Conservation (phyloP, 306 rosid genomes). For the Cicer pinnatifidum region DNA sequence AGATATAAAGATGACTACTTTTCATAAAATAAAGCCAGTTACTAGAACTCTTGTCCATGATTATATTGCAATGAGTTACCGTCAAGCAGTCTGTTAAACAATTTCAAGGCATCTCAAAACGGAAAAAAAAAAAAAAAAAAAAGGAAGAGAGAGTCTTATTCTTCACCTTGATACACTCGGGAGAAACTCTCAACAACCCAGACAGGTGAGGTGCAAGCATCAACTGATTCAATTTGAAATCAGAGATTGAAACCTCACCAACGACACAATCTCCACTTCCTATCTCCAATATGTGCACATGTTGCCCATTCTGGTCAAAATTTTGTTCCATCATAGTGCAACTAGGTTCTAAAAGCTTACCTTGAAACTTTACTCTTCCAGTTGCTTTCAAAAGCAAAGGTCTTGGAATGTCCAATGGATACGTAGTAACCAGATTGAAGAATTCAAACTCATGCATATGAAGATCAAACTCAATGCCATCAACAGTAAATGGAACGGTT, state of each 20-base stretch:
- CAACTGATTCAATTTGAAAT: conserved; percentile 89
- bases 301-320: conserved; percentile 52
- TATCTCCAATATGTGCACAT: conserved; percentile 46
- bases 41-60: neutral
- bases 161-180: conserved; percentile 70
- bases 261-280: conserved; percentile 59
- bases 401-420: conserved; percentile 75
- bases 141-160: conserved; percentile 32
- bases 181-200: conserved; percentile 73
- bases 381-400: conserved; percentile 69
- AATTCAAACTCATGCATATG: conserved; percentile 89
- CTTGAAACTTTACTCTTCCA: conserved; percentile 75
- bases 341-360: conserved; percentile 67
- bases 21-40: conserved; percentile 10
- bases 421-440: conserved; percentile 68
- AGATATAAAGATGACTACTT: conserved; percentile 1
- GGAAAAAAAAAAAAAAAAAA: neutral
- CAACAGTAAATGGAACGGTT: conserved; percentile 61
- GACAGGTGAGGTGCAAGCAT: conserved; percentile 86
- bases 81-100: neutral
- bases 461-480: conserved; percentile 82
- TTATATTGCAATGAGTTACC: neutral
- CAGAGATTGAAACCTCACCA: conserved; percentile 80
- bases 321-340: conserved; percentile 51
- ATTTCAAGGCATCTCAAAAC: neutral